Base-by-base conservation (phyloP, 306 rosid genomes). In the Coriaria nepalensis region DNA sequence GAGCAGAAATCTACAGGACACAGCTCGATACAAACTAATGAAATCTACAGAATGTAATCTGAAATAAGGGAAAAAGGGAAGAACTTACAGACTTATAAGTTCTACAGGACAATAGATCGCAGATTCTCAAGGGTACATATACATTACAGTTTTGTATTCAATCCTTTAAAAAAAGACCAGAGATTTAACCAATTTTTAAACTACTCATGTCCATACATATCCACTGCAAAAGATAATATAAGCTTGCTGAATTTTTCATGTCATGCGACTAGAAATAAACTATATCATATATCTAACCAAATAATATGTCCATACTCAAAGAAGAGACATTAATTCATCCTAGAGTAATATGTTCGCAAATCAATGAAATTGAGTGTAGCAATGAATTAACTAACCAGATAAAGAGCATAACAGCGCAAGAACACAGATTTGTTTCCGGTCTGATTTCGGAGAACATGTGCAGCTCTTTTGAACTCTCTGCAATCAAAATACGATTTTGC, bases 401-500 rank as follows among this genome's bases (percentile, higher is more conserved):
- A 79, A 9, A 81, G 79, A 50, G 98, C 94, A 47, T 81, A 85
- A 57, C 64, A 86, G 60, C 95, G 82, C 69, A 90, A 61, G 65
- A 90, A 90, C 10, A 81, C 63, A 0, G 94, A 79, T 49, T 85
- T 90, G 51, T 83, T 76, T 40, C 83, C 92, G 2, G 46, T 68
- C 52, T 90, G 95, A 57, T 79, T 92, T 2, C 94, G 85, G 29
- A 90, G 86, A 52, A 76, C 92, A 44, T 85, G 98, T 4, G 98
- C 82, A 43, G 95, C 94, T 61, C 98, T 71, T 52, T 53, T 84
- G 54, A 84, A 90, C 66, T 90, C 95, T 2, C 95, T 76, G 64
- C 95, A 81, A 40, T 90, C 94, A 29, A 90, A 85, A 53, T 79
- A 85, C 7, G 95, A 71, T 75, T 85, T 85, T 3, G 98, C 98